Conservation (phyloP, 1,284 basidiomycete genomes). For the Rhizoctonia solani region DNA sequence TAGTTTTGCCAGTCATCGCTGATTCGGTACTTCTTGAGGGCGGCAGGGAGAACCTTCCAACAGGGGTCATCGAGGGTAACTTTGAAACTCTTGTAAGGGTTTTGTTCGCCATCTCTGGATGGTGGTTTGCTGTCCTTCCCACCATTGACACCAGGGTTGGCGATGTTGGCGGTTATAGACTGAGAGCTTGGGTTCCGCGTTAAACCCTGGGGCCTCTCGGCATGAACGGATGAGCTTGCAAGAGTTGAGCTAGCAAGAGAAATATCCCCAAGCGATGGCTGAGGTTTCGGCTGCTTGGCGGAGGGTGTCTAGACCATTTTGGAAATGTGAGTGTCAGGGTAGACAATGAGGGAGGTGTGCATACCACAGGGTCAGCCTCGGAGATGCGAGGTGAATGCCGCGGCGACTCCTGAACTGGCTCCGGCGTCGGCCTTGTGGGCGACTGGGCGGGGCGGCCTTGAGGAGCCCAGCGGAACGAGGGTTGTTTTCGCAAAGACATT, state of each 20-base stretch:
- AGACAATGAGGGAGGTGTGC: background rate
- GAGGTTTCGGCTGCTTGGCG: conserved; percentile 28
- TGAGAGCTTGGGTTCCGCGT: conserved; percentile 32
- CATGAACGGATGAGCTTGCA: background rate
- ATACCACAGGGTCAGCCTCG: conserved; percentile 63
- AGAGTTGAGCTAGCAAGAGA: background rate
- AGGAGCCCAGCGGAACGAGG: conserved; percentile 81
- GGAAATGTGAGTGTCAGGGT: background rate
- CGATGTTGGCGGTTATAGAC: conserved; percentile 29
- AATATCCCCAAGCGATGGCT: conserved; percentile 26
- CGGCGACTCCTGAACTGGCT: conserved; percentile 60
- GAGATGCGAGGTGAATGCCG: conserved; percentile 73
- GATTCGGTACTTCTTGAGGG: conserved; percentile 98
- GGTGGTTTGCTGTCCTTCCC: conserved; percentile 23
- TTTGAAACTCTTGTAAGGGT: conserved; percentile 79
- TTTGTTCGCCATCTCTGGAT: conserved; percentile 42
- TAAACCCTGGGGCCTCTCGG: conserved; percentile 24
- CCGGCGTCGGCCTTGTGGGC: conserved; percentile 68
- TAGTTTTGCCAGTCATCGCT: conserved; percentile 99
- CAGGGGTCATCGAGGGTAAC: conserved; percentile 95
- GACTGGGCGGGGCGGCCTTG: conserved; percentile 72
- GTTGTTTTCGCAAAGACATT: conserved; percentile 60
- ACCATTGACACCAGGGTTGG: conserved; percentile 8
- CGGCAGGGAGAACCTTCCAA: conserved; percentile 96
- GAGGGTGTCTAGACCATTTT: background rate